Evolutionary conservation across 139 green algal genomes (phyloP).

Genomic region (Micractinium conductrix): DNA sequence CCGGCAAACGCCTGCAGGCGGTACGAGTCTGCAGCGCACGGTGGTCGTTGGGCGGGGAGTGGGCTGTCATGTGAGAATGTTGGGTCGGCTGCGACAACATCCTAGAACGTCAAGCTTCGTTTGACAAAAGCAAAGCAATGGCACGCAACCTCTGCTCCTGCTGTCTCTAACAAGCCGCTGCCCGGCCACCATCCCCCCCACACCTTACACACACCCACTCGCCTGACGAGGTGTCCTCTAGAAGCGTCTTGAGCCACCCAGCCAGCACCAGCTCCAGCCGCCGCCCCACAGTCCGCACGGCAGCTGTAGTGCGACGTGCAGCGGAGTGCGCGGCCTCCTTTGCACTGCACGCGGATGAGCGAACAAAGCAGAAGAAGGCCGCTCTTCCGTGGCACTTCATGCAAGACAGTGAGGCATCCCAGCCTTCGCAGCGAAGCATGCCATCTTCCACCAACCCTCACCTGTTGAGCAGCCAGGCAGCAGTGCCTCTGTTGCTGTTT

Average conservation of each 20-base stretch:
- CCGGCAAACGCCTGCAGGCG: constrained; percentile 52
- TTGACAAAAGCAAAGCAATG: too few species aligned
- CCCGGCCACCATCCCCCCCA: too few species aligned
- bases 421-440: not conserved
- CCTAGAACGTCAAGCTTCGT: too few species aligned
- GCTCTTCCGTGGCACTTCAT: too few species aligned
- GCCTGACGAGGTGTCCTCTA: constrained; percentile 15
- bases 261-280: not conserved
- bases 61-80: too few species aligned
- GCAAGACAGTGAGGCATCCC: not conserved
- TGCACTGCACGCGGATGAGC: not conserved
- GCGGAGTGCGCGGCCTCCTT: not conserved
- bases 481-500: not conserved
- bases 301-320: not conserved
- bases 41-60: too few species aligned
- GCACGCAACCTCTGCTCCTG: too few species aligned
- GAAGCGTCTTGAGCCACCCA: not conserved
- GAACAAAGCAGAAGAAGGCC: not conserved
- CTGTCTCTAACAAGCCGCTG: too few species aligned
- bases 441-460: not conserved
- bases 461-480: not conserved
- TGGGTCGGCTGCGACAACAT: too few species aligned
- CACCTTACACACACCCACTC: not conserved
- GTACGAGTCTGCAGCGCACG: constrained; percentile 43
- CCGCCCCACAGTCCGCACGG: not conserved